These are phyloP conservation scores for Thalassia testudinum DNA, from an alignment of 116 monocot species.

Conservation along the genomic window DNA sequence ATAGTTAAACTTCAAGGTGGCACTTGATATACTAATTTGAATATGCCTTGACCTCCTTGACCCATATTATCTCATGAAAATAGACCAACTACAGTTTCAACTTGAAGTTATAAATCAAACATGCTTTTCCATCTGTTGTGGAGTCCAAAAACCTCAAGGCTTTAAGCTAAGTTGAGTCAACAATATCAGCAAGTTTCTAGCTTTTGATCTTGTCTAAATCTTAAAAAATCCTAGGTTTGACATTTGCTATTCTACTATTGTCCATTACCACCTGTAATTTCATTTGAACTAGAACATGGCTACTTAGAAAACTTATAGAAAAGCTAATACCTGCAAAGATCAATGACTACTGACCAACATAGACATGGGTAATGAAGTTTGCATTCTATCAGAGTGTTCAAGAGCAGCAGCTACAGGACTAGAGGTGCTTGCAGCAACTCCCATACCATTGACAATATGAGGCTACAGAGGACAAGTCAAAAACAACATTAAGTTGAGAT, in stretches of 20 bases:
- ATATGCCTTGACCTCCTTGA: too few species aligned
- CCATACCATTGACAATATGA: slow-evolving; percentile 33
- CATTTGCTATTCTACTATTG: slow-evolving; percentile 30
- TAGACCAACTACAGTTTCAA: too few species aligned
- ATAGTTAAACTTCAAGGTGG: too few species aligned
- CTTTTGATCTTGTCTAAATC: slow-evolving; percentile 62
- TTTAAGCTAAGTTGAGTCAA: slow-evolving; percentile 48
- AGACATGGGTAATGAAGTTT: slow-evolving; percentile 31
- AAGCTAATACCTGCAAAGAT: too few species aligned
- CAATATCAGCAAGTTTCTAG: slow-evolving; percentile 78
- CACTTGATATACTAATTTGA: too few species aligned
- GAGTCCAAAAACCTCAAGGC: slow-evolving; percentile 60
- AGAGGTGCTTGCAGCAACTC: slow-evolving; percentile 31
- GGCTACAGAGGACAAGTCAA: slow-evolving; percentile 1
- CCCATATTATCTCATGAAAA: too few species aligned
- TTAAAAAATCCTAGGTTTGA: slow-evolving; percentile 68
- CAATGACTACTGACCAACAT: slow-evolving; percentile 22
- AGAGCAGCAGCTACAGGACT: slow-evolving; percentile 26
- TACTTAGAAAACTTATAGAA: too few species aligned
- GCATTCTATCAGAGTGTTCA: slow-evolving; percentile 33
- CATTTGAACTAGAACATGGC: too few species aligned
- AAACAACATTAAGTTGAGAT: too few species aligned
- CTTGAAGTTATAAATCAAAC: too few species aligned
- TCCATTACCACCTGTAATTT: slow-evolving; percentile 45
- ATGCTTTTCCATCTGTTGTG: slow-evolving; percentile 50